A percentile compares a stretch with the other conserved stretches of the same genome.
Conservation (phyloP, 2,329 filamentous ascomycete species). For the Sphaerostilbella broomeana region DNA sequence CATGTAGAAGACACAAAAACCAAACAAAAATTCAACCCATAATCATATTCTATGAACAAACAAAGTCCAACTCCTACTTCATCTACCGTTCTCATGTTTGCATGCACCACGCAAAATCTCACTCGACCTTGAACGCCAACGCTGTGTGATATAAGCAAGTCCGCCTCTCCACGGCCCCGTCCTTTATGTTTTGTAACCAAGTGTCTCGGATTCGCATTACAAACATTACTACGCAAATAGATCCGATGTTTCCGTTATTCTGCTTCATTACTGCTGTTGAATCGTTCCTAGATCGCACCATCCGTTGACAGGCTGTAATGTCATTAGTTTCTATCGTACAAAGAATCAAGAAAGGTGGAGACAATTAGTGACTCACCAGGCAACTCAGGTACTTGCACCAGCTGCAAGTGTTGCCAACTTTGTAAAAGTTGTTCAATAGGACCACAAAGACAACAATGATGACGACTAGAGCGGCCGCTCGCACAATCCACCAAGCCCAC, state of each 20-base stretch:
- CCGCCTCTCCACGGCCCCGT: too few relatives aligned
- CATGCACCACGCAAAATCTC: background rate
- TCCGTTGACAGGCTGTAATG: conserved; percentile 51
- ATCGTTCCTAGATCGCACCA: conserved; percentile 55
- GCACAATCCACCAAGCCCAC: conserved; percentile 96
- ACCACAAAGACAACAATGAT: conserved; percentile 81
- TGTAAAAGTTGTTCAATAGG: conserved; percentile 86
- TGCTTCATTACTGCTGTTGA: conserved; percentile 15
- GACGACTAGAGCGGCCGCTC: conserved; percentile 69
- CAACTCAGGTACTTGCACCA: conserved; percentile 98
- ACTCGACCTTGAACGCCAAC: conserved; percentile 25
- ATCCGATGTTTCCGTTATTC: too few relatives aligned
- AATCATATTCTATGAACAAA: conserved; percentile 5
- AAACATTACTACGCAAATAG: too few relatives aligned
- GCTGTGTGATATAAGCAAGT: conserved; percentile 24
- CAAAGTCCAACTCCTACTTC: conserved; percentile 13
- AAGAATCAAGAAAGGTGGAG: background rate
- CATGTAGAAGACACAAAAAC: too few relatives aligned
- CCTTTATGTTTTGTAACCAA: too few relatives aligned
- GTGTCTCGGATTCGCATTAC: too few relatives aligned
- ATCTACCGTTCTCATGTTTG: background rate
- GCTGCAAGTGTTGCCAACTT: conserved; percentile 63
- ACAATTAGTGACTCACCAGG: conserved; percentile 57
- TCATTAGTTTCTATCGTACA: conserved; percentile 18
- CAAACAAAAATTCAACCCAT: background rate